phyloP scores from a whole-genome alignment of 306 rosid genomes.

The Cucurbita moschata region DNA sequence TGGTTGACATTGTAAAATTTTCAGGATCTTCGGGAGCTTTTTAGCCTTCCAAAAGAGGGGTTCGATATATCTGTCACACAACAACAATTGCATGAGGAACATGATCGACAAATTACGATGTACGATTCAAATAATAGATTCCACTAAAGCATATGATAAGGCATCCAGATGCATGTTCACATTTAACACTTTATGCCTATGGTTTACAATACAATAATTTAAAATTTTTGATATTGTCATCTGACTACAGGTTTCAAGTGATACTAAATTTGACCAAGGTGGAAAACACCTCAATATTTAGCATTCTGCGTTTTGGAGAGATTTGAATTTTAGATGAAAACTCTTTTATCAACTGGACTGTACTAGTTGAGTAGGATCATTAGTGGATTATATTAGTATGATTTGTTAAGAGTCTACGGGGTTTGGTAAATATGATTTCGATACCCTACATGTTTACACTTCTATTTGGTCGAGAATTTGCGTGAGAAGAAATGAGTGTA shows the following conservation, averaged over 20 bases:
- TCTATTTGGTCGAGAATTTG: background rate
- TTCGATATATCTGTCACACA: slow-evolving; percentile 88
- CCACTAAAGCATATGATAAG: background rate
- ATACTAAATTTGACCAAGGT: background rate
- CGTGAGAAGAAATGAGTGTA: background rate
- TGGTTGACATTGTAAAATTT: slow-evolving; percentile 5
- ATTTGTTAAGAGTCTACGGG: background rate
- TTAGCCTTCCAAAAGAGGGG: slow-evolving; percentile 82
- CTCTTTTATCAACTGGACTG: background rate
- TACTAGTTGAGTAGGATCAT: background rate
- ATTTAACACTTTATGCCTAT: background rate
- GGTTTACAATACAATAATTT: background rate
- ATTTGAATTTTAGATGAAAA: background rate
- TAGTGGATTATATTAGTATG: background rate
- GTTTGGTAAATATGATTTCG: background rate
- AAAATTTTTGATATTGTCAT: background rate
- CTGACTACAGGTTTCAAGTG: background rate
- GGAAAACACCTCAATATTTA: background rate
- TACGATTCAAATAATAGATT: slow-evolving; percentile 16
- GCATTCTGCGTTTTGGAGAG: background rate
- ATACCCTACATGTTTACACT: background rate
- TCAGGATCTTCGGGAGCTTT: slow-evolving; percentile 87
- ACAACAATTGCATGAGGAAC: slow-evolving; percentile 71
- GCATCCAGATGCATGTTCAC: background rate
- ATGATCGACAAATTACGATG: slow-evolving; percentile 51